These are phyloP conservation scores for Mycocentrospora acerina DNA, from an alignment of 2,329 filamentous ascomycete genomes.

Conservation along the genomic window DNA sequence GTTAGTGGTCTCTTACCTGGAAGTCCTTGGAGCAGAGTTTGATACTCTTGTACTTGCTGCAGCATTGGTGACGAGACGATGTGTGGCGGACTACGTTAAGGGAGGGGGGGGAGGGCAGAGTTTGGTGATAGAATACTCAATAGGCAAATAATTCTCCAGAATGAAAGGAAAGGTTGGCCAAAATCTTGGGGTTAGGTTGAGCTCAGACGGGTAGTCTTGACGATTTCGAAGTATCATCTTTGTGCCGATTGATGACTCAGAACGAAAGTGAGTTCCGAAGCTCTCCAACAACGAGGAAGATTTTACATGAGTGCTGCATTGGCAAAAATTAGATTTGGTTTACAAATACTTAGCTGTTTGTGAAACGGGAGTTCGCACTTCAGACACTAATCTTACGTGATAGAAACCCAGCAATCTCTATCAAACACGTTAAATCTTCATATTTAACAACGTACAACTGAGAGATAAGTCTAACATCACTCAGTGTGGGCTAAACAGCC, in stretches of 20 bases:
- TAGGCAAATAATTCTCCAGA: conserved; percentile 8
- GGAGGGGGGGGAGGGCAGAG: not conserved
- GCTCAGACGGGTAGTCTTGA: not conserved
- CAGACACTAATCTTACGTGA: no score
- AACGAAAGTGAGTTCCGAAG: no score
- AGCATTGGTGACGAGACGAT: conserved; percentile 1
- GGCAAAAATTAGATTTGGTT: no score
- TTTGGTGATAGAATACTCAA: conserved; percentile 1
- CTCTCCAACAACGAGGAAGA: no score
- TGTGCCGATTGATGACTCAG: no score
- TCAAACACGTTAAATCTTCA: no score
- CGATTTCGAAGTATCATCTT: no score
- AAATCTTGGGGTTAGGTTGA: conserved; percentile 9
- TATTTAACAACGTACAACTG: not conserved
- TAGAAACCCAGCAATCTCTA: no score
- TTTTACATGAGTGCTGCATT: no score
- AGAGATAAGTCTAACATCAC: not conserved
- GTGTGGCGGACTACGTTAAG: conserved; percentile 11
- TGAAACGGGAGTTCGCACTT: no score
- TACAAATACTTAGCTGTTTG: no score
- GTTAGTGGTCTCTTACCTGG: not conserved
- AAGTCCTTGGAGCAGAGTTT: conserved; percentile 12
- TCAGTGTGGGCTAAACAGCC: conserved; percentile 51
- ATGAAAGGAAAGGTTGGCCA: conserved; percentile 6
- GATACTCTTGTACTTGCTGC: conserved; percentile 11